Evolutionary conservation across 163 green algal genomes (phyloP), one percentile per base, ranked within the genome.

Genomic region (Scenedesmus sp.): DNA sequence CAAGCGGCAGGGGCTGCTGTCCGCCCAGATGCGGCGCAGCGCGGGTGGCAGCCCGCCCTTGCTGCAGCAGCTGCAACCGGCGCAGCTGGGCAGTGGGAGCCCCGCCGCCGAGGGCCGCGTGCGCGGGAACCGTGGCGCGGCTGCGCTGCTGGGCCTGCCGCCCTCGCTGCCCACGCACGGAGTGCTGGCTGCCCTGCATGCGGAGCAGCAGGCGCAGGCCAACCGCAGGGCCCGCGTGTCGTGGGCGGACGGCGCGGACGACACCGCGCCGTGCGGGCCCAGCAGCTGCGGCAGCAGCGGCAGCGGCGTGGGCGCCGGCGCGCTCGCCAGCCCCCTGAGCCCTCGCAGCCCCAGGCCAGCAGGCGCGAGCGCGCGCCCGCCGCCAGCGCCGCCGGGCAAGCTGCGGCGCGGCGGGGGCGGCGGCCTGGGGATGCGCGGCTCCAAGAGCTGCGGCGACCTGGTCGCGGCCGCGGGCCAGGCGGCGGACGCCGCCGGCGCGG

Each of bases 1-100:
- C 53, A 62, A 44, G 63, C 63, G 67, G 69, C 53, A 77, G 26
- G 47, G 69, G 11, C 47, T 77, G 53, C 69, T 77, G 11, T 77
- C 69, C n/a, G 69, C 39, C 42, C 69, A 77, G 34, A 77, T 77
- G 69, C 24, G 54, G 14, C 69, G 54, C 22, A 44, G 29, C 45
- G 29, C 60, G 48, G 60, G 60, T 20, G 53, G 60, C 60, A 48
- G 62, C 62, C 33, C 9, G 31, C 18, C 60, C 14, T 14, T 29
- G 57, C n/a, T 34, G 34, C 3, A 47, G 22, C 62, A 13, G 10
- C 22, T 51, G 60, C 33, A 4, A 31, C 20, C 14, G 34, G n/a
- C 28, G 67, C 51, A 31, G 67, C 51, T 44, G 33, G 34, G n/a
- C 54, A 6, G 24, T 36, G 11, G 22, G 11, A 47, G 0, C 47